Evolutionary conservation across 306 rosid species (phyloP), one percentile per base, ranked within the genome.

Genomic region (Lotus japonicus): DNA sequence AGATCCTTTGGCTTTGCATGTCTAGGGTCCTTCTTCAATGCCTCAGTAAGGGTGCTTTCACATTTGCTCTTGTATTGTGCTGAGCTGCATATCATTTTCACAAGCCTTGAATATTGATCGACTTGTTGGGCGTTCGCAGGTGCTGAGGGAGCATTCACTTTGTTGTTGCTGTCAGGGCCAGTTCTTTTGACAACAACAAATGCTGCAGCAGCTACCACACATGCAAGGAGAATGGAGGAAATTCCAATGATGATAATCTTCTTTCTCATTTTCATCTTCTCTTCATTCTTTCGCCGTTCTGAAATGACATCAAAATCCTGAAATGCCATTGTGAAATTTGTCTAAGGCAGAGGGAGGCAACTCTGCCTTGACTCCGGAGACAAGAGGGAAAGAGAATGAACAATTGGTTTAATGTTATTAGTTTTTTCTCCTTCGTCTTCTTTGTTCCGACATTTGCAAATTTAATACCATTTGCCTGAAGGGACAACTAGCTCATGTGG

Each of bases 291-390:
- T 9, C 95, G 76, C 23, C 91, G 82, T 39, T 88, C 88, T 0
- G 83, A 9, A 48, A 91, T 77, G 9, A 78, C 61, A n/a, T 85
- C 96, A 33, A 91, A 91, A 74, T 91, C 97, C 52, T 91, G 89
- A 59, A 91, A 88, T 11, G 84, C 94, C 96, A 88, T 87, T 21
- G 10, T 1, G 11, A 6, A 43, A 43, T 49, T 58, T 11, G 68
- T 73, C 88, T 58, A 83, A 85, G 97, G 88, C 92, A 86, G 89
- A 1, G 2, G 17, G 8, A 5, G 3, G 0, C 21, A 31, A 14
- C 87, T 88, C 97, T 86, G 89, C 97, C 95, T 78, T 78, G 68
- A 68, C 58, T 71, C 3, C 52, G 55, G 44, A 15, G 45, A 42
- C 52, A 15, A 39, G 42, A 3, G 58, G 59, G 11, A 18, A 35